Conservation (phyloP, 2,329 filamentous ascomycete species). For the Aspergillus aculeatus region DNA sequence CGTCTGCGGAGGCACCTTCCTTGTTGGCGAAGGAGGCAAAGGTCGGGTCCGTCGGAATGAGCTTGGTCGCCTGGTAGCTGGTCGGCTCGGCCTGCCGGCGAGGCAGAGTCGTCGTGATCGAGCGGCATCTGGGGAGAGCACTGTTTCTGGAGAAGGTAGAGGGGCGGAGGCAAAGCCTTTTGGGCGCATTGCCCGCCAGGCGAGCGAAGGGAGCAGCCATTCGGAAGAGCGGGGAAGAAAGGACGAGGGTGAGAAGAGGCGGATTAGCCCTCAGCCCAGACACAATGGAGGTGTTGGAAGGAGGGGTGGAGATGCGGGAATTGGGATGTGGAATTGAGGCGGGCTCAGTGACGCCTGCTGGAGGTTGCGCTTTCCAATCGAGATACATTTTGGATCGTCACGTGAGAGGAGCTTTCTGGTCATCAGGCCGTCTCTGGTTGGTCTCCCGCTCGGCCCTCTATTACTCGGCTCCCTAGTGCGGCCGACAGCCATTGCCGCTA, state of each 20-base stretch:
- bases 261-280: conserved; percentile 36
- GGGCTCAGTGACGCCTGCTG: conserved; percentile 25
- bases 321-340: conserved; percentile 29
- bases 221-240: conserved; percentile 22
- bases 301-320: conserved; percentile 33
- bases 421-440: conserved; percentile 38
- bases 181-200: conserved; percentile 59
- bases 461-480: conserved; percentile 10
- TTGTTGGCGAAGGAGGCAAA: conserved; percentile 50
- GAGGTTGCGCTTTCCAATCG: conserved; percentile 27
- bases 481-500: not conserved
- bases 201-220: conserved; percentile 64
- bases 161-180: conserved; percentile 58
- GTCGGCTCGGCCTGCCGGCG: conserved; percentile 54
- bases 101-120: conserved; percentile 56
- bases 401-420: conserved; percentile 34
- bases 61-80: conserved; percentile 51
- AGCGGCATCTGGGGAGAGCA: conserved; percentile 50
- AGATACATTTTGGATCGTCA: conserved; percentile 37
- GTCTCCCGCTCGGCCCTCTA: conserved; percentile 20
- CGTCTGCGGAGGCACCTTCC: conserved; percentile 39
- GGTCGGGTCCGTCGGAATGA: conserved; percentile 58
- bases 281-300: conserved; percentile 33
- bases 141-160: conserved; percentile 45
- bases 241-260: conserved; percentile 22